Base-by-base conservation (phyloP, 768 basidiomycete genomes). In the Lactifluus subvellereus region DNA sequence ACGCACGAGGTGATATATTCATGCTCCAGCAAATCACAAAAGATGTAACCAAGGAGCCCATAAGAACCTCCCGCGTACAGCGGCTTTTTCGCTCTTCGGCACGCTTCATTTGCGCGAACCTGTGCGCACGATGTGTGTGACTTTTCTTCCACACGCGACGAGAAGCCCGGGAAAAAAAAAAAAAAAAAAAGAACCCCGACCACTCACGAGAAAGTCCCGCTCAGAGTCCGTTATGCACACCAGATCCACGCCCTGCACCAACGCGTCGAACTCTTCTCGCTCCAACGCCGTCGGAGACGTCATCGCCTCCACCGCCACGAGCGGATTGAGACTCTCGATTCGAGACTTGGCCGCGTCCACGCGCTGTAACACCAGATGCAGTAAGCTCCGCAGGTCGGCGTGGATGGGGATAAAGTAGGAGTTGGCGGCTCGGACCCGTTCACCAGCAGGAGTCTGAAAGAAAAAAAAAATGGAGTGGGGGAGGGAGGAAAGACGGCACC, bases 41-140 rank as follows among this genome's bases (percentile, higher is more conserved):
- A 97, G 70, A 97, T 92, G 75, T 93, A 99, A 16, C 96, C 96
- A 51, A 86, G 77, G 62, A 95, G 78, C 22, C 96, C 96, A 72
- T 93, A 95, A 16, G 89, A 88, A 11, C 91, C 91, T 1, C 94
- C 94, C n/a, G 88, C 85, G 69, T 97, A 98, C 72, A 98, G 88
- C 6, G 91, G 87, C 65, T 87, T 93, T 48, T 79, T 76, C 54
- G 82, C 77, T 60, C 81, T 80, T 63, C 94, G 81, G 72, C 94
- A 93, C n/a, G 84, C 78, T 56, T 84, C 81, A 72, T 98, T 95
- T 58, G 95, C 79, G 54, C 76, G 78, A 68, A 89, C 79, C 96
- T 98, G 47, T 13, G 18, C 20, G n/a, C 18, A 10, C n/a, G 2
- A 16, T 48, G 22, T 20, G 33, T n/a, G 49, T 38, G 35, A 53